Evolutionary conservation across 495 filamentous ascomycete species (phyloP).

Genomic region (Bathelium albidoporum): DNA sequence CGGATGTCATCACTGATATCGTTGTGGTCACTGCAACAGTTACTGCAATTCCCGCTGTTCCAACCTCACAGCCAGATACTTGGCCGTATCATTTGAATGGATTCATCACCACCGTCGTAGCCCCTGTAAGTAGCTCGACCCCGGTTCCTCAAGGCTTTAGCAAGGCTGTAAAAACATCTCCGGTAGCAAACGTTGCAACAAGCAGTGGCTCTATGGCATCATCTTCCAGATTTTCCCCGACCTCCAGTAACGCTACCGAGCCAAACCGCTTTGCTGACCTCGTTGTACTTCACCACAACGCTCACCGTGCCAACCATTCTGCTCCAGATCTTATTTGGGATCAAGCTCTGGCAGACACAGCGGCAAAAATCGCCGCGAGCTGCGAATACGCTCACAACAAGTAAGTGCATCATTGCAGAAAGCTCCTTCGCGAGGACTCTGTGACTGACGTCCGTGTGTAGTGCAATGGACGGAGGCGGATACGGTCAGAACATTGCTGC

Average conservation of each 20-base stretch:
- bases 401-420: slow-evolving; percentile 40
- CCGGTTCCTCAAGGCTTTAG: not conserved
- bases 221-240: slow-evolving; percentile 1
- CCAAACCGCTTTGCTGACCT: slow-evolving; percentile 33
- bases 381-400: slow-evolving; percentile 70
- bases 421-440: slow-evolving; percentile 9
- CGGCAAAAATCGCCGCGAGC: slow-evolving; percentile 36
- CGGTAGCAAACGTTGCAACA: not conserved
- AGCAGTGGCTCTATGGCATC: slow-evolving; percentile 3
- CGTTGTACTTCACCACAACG: slow-evolving; percentile 67
- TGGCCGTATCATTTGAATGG: not conserved
- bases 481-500: slow-evolving; percentile 83
- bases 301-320: slow-evolving; percentile 76
- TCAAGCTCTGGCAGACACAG: slow-evolving; percentile 49
- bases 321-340: slow-evolving; percentile 54
- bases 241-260: slow-evolving; percentile 8
- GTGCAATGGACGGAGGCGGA: slow-evolving; percentile 39
- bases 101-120: not conserved
- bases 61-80: not conserved
- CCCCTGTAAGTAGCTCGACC: not conserved
- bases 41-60: not conserved
- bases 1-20: slow-evolving; percentile 50
- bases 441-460: slow-evolving; percentile 15
- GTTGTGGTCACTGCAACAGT: slow-evolving; percentile 41
- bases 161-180: not conserved